Base-by-base conservation (phyloP, 108 stramenopile genomes). In the Skeletonema marinoi region DNA sequence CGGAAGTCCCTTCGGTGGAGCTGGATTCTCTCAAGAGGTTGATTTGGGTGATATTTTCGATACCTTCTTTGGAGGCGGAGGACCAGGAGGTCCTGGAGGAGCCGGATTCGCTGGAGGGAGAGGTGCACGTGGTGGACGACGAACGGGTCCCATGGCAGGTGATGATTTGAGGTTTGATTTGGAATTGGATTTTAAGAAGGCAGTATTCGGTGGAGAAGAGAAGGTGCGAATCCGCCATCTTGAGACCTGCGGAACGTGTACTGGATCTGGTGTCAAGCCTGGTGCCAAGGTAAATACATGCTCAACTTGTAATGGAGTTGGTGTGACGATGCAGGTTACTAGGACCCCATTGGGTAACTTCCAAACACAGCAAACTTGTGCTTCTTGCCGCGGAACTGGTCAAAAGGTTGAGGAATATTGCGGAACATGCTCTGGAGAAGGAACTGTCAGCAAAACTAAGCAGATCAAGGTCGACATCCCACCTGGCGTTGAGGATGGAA, bases 31-130 rank as follows among this genome's bases (percentile, higher is more conserved):
- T 35, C 89, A 93, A 58, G 95, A 96, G 71, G 94, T 96, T 16
- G 96, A 98, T 81, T 84, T 98, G 75, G 91, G 93, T n/a, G 97
- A 98, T 84, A 97, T 98, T 72, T 98, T 98, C 66, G 96, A 97
- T 74, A 86, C 91, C 46, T 98, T 98, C 88, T 98, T 98, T 71
- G 97, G 96, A 14, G 95, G 95, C 42, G 85, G 87, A 14, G 70
- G 72, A n/a, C 82, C 78, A 12, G 87, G 88, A 33, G 81, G 73
- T 3, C 87, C 88, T 5, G 32, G 78, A 2, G 78, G 78, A 2
- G 66, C 61, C 14, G 89, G 82, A 60, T 69, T 71, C 14, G 85
- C 75, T 1, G 90, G 90, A n/a, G 83, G 85, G 31, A 83, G 89
- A 13, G 85, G 89, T 29, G 86, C 86, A 1, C 71, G 89, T n/a